Percentiles rank a stretch among this genome's conserved stretches.
These are phyloP conservation scores for Colletotrichum orbiculare DNA, from an alignment of 2,329 filamentous ascomycete genomes.

Conservation along the genomic window DNA sequence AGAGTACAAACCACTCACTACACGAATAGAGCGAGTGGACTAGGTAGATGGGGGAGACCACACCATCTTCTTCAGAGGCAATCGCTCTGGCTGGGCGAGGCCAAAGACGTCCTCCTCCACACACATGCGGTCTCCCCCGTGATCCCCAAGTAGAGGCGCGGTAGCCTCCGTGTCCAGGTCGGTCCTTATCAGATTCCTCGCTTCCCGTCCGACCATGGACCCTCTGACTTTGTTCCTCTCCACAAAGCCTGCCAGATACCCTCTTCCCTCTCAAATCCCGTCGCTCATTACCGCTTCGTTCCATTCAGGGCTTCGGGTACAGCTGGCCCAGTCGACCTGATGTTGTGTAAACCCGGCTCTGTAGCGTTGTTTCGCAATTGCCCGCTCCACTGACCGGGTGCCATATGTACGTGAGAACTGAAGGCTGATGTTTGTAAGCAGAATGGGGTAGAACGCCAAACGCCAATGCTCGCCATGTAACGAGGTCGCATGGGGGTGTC, in stretches of 20 bases:
- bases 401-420: constrained; percentile 35
- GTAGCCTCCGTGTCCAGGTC: constrained; percentile 6
- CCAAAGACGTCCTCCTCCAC: background rate
- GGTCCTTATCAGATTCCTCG: constrained; percentile 11
- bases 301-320: constrained; percentile 18
- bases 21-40: constrained; percentile 30
- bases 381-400: constrained; percentile 24
- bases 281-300: constrained; percentile 35
- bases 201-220: constrained; percentile 7
- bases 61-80: constrained; percentile 19
- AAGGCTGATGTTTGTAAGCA: constrained; percentile 28
- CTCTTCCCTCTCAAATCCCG: constrained; percentile 17
- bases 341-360: constrained; percentile 18
- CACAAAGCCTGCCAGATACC: too few relatives aligned
- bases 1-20: constrained; percentile 35
- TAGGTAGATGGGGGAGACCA: constrained; percentile 18
- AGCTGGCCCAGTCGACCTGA: constrained; percentile 20
- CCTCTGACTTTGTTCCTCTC: constrained; percentile 5
- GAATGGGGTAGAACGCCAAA: constrained; percentile 36
- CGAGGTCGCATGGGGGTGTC: constrained; percentile 35
- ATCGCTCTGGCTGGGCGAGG: background rate
- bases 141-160: constrained; percentile 9
- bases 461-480: constrained; percentile 37
- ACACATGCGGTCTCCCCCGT: constrained; percentile 18
- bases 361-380: constrained; percentile 31